Conservation (phyloP, 805 yeast species). For the Candida dajiaensis region DNA sequence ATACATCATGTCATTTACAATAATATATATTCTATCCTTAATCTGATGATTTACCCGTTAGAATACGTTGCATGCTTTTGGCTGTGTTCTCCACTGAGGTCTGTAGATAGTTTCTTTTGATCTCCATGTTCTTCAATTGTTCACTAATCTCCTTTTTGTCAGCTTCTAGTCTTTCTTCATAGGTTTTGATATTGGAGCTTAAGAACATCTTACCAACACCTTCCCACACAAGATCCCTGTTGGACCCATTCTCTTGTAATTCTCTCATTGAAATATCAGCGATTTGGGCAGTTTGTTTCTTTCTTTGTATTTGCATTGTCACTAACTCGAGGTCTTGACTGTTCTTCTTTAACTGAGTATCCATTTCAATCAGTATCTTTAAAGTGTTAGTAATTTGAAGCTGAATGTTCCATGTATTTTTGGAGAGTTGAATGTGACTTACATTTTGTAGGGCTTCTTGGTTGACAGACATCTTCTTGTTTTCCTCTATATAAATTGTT, state of each 20-base stretch:
- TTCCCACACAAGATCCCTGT: slow-evolving; percentile 62
- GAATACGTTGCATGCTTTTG: slow-evolving; percentile 47
- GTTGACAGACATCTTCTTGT: slow-evolving; percentile 35
- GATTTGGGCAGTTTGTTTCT: slow-evolving; percentile 5
- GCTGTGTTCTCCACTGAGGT: slow-evolving; percentile 73
- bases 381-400: neutral
- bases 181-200: slow-evolving; percentile 35
- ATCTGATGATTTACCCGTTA: slow-evolving; percentile 16
- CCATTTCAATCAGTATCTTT: slow-evolving; percentile 62
- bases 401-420: neutral
- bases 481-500: no score
- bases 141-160: slow-evolving; percentile 55
- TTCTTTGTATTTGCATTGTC: slow-evolving; percentile 32
- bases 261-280: slow-evolving; percentile 44
- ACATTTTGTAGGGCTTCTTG: slow-evolving; percentile 40
- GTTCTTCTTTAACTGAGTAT: slow-evolving; percentile 52
- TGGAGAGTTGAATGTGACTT: slow-evolving; percentile 9
- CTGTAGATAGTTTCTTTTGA: slow-evolving; percentile 66
- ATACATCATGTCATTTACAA: no score
- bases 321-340: slow-evolving; percentile 56
- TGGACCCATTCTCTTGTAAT: slow-evolving; percentile 32
- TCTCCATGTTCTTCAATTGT: slow-evolving; percentile 51
- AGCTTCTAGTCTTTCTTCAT: slow-evolving; percentile 40
- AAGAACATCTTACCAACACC: slow-evolving; percentile 79
- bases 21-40: neutral